These are phyloP conservation scores for Silene coronaria DNA, from an alignment of 179 eudicot genomes.

Conservation along the genomic window DNA sequence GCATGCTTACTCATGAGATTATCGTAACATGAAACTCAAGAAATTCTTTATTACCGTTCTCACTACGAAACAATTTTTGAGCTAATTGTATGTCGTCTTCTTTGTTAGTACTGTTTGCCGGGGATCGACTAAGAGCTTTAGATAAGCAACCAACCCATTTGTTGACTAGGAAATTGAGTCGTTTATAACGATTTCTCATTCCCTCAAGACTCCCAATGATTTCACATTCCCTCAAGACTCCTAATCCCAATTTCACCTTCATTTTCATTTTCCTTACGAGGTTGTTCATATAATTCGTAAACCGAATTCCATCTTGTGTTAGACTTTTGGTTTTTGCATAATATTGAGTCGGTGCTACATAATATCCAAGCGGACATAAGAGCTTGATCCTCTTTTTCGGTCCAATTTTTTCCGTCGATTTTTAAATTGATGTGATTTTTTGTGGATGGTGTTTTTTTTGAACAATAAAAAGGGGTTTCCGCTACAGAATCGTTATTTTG, in stretches of 20 bases:
- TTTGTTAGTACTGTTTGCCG: not conserved
- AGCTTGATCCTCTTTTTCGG: not conserved
- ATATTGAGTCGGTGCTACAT: not conserved
- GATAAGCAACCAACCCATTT: not conserved
- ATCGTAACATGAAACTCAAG: not conserved
- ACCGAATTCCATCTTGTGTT: not conserved
- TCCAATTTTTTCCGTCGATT: not conserved
- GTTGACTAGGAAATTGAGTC: not conserved
- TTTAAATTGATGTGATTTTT: too few relatives aligned
- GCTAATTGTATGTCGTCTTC: not conserved
- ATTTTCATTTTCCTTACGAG: not conserved
- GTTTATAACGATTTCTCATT: not conserved
- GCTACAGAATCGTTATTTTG: not conserved
- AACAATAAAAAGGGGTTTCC: not conserved
- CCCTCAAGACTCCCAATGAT: not conserved
- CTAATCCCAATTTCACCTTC: not conserved
- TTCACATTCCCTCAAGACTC: not conserved
- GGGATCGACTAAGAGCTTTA: not conserved
- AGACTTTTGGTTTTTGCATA: not conserved
- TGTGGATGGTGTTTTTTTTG: not conserved
- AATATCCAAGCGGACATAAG: not conserved
- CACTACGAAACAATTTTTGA: not conserved
- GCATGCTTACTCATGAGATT: too few relatives aligned
- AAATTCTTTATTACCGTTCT: not conserved
- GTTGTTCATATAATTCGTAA: not conserved